A percentile compares a stretch with the other conserved stretches of the same genome.
Evolutionary conservation across 2,329 filamentous ascomycete genomes (phyloP).

Genomic region (Aciculosporium take): DNA sequence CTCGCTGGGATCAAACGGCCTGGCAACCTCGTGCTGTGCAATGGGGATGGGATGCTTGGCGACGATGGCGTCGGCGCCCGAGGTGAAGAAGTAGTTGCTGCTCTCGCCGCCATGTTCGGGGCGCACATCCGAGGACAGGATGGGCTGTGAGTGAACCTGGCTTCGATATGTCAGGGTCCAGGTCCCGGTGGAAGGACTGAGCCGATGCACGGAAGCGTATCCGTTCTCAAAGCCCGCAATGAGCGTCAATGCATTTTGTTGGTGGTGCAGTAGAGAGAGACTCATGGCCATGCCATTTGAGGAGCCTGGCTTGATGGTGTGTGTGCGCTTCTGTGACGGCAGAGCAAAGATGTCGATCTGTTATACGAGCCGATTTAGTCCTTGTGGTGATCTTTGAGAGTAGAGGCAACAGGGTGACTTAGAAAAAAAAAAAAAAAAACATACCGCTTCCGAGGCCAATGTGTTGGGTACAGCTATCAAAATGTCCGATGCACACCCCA

Average conservation of each 20-base stretch:
- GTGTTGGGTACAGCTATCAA: slow-evolving; percentile 73
- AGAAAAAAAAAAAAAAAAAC: slow-evolving; percentile 10
- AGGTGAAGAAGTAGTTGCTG: slow-evolving; percentile 55
- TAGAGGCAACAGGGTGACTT: too few species aligned
- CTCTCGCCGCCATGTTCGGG: slow-evolving; percentile 13
- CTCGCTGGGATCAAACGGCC: slow-evolving; percentile 4
- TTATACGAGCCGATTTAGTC: not conserved
- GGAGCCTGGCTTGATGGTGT: slow-evolving; percentile 35
- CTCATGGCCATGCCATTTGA: slow-evolving; percentile 82
- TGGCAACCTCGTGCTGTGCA: slow-evolving; percentile 12
- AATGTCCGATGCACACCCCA: slow-evolving; percentile 26
- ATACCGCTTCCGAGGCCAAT: slow-evolving; percentile 53
- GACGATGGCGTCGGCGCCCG: slow-evolving; percentile 66
- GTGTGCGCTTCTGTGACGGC: slow-evolving; percentile 56
- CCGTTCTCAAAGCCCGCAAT: slow-evolving; percentile 79
- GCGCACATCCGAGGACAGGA: slow-evolving; percentile 57
- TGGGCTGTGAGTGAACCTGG: slow-evolving; percentile 61
- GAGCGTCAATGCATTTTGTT: slow-evolving; percentile 40
- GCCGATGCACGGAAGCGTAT: slow-evolving; percentile 49
- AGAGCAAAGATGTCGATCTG: slow-evolving; percentile 73
- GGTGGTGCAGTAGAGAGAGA: slow-evolving; percentile 43
- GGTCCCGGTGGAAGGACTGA: slow-evolving; percentile 21
- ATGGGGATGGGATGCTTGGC: slow-evolving; percentile 56
- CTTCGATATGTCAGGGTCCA: slow-evolving; percentile 46
- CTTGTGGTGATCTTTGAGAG: too few species aligned